Evolutionary conservation across 2,329 filamentous ascomycete genomes (phyloP), one percentile per base, ranked within the genome.

Genomic region (Nemania sp.): DNA sequence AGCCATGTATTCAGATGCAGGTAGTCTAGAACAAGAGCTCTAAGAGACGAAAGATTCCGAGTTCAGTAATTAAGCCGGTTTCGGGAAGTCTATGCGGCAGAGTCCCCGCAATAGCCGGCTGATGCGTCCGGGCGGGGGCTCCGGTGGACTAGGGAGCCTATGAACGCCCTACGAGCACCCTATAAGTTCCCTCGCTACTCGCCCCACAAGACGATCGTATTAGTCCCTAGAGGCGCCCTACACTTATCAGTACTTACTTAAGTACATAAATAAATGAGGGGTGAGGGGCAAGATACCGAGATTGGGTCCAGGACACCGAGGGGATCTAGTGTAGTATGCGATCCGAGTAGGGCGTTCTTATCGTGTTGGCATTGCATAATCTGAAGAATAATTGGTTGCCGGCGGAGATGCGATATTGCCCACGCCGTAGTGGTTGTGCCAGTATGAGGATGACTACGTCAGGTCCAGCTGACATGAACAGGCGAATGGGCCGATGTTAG

Each of bases 61-160:
- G 22, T 27, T 54, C 20, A 29, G 3, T 24, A 18, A n/a, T 24
- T 24, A 70, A 70, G 66, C 74, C 73, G 71, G 64, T 75, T 73
- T 73, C 68, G 74, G 75, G 70, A 76, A 76, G 62, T 73, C 66
- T 54, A 76, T 61, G 70, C 73, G 70, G 65, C 54, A 8, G 13
- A 18, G 41, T 71, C 73, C 73, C 75, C 75, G 72, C 74, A 74
- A 75, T 70, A 70, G 62, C 53, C 66, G 49, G 70, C 11, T 64
- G 24, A 52, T 59, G 62, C 67, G 69, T 55, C 64, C 57, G 64
- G 58, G 72, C 70, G 73, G 72, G n/a, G 70, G 70, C 68, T 51
- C 47, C 47, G 47, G 27, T 8, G 20, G 47, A 15, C 22, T 5
- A 45, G 3, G 15, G 41, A 20, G 41, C 41, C 15, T 45, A 45